Conservation (phyloP, 352 stramenopile species). For the Globisporangium middletonii region DNA sequence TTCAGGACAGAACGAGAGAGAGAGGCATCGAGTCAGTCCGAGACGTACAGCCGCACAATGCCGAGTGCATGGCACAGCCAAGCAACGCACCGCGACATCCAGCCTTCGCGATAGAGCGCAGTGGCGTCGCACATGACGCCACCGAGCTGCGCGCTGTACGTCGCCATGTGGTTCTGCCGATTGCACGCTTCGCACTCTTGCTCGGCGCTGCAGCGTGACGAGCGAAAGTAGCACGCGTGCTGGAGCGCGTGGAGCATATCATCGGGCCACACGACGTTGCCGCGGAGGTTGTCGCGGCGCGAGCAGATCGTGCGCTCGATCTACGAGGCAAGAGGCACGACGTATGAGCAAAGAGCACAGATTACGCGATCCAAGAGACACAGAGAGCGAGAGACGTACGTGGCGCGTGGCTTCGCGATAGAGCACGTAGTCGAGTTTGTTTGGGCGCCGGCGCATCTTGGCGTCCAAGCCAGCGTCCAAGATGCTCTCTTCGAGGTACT, state of each 20-base stretch:
- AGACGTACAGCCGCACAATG: neutral
- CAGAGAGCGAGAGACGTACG: conserved; percentile 29
- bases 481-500: conserved; percentile 74
- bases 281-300: conserved; percentile 58
- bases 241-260: conserved; percentile 58
- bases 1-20: conserved; percentile 12
- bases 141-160: conserved; percentile 43
- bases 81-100: conserved; percentile 44
- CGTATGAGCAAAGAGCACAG: neutral
- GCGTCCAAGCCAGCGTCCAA: conserved; percentile 52
- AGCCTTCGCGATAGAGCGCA: conserved; percentile 58
- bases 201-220: conserved; percentile 21
- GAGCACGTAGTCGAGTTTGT: conserved; percentile 34
- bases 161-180: conserved; percentile 55
- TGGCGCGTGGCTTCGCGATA: conserved; percentile 49
- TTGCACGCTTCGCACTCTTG: conserved; percentile 74
- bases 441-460: conserved; percentile 37
- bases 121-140: conserved; percentile 59
- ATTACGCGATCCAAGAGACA: neutral
- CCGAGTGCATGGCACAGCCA: neutral
- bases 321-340: conserved; percentile 13
- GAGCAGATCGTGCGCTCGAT: conserved; percentile 72
- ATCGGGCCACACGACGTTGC: conserved; percentile 61
- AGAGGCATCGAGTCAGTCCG: neutral
- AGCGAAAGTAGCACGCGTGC: conserved; percentile 31